These are phyloP conservation scores for Melastoma malabathricum DNA, from an alignment of 345 rosid species.

Conservation along the genomic window DNA sequence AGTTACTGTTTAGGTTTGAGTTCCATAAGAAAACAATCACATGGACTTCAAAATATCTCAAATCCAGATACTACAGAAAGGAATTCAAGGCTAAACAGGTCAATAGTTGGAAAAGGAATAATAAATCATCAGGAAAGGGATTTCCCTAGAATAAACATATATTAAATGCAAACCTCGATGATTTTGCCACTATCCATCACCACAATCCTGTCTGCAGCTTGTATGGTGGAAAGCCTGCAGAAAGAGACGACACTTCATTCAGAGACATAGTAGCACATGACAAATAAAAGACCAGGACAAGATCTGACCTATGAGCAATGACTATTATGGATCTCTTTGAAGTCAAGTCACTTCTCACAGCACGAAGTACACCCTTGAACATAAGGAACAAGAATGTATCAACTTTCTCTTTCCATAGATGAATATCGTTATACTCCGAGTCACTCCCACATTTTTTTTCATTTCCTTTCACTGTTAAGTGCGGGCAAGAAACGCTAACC, in stretches of 20 bases:
- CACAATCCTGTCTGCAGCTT: slow-evolving; percentile 85
- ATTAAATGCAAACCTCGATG: slow-evolving; percentile 42
- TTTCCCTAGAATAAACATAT: neutral
- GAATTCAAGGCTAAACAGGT: too few species aligned
- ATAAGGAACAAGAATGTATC: neutral
- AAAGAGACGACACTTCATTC: slow-evolving; percentile 10
- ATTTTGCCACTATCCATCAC: slow-evolving; percentile 76
- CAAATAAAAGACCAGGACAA: neutral
- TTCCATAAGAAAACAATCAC: too few species aligned
- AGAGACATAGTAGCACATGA: neutral
- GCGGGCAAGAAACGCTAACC: slow-evolving; percentile 23
- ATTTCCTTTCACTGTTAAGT: neutral
- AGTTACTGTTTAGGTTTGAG: too few species aligned
- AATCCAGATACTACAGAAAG: too few species aligned
- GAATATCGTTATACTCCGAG: too few species aligned
- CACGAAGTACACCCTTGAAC: slow-evolving; percentile 64
- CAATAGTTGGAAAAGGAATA: too few species aligned
- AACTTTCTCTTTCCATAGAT: neutral
- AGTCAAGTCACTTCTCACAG: slow-evolving; percentile 40
- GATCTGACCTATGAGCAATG: slow-evolving; percentile 73
- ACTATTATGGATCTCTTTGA: slow-evolving; percentile 72
- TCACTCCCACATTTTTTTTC: too few species aligned
- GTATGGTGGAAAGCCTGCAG: slow-evolving; percentile 80
- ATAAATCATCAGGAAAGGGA: too few species aligned
- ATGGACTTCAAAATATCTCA: too few species aligned